Conservation (phyloP, 768 basidiomycete genomes). For the Naganishia vaughanmartiniae region DNA sequence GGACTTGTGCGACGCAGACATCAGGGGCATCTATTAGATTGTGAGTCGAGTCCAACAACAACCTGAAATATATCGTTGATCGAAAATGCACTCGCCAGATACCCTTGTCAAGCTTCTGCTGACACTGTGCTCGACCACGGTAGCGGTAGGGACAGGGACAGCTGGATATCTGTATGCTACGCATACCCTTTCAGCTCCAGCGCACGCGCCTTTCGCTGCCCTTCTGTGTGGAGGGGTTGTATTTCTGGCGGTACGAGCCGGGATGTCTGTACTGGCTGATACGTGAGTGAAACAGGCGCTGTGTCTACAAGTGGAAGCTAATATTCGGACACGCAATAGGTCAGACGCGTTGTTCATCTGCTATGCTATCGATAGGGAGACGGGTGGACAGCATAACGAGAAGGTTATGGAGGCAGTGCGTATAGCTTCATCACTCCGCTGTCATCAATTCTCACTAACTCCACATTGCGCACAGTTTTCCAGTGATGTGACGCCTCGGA, state of each 20-base stretch:
- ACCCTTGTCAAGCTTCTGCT: constrained; percentile 68
- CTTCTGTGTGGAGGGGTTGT: constrained; percentile 75
- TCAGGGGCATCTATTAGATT: constrained; percentile 49
- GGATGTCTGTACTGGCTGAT: constrained; percentile 76
- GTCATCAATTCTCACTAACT: neutral
- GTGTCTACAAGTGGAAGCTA: neutral
- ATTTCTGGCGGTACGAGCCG: constrained; percentile 76
- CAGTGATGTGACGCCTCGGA: neutral
- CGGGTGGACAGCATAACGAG: constrained; percentile 57
- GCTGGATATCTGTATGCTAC: constrained; percentile 85
- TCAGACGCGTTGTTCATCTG: constrained; percentile 68
- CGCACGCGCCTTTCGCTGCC: constrained; percentile 71
- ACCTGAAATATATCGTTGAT: constrained; percentile 47
- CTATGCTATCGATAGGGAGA: constrained; percentile 64
- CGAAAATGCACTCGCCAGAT: constrained; percentile 53
- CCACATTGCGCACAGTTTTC: neutral
- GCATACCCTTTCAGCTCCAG: constrained; percentile 67
- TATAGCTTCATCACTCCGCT: neutral
- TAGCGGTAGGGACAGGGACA: constrained; percentile 78
- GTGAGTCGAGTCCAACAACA: constrained; percentile 39
- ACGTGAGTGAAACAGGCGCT: constrained; percentile 55
- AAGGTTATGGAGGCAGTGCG: constrained; percentile 58
- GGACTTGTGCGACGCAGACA: constrained; percentile 54
- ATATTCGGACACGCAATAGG: constrained; percentile 45
- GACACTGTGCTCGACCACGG: constrained; percentile 65